phyloP scores from a whole-genome alignment of 2,329 filamentous ascomycete genomes.

The Microascus cirrosus region DNA sequence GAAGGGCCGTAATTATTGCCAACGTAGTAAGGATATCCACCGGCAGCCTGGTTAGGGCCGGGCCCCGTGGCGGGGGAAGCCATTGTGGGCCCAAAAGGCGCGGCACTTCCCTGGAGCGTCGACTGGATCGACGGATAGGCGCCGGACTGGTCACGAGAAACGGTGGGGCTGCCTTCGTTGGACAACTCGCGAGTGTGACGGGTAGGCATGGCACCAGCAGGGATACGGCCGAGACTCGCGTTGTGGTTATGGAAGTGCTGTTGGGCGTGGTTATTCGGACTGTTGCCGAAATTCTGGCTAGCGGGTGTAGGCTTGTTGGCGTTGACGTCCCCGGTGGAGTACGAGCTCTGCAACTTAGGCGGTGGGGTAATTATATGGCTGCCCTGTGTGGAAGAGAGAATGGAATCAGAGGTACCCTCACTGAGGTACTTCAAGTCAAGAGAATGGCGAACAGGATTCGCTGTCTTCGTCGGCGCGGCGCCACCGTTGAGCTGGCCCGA shows the following conservation, averaged over 20 bases:
- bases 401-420: constrained; percentile 28
- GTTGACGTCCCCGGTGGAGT: constrained; percentile 80
- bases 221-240: constrained; percentile 70
- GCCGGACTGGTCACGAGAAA: constrained; percentile 29
- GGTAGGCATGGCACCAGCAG: constrained; percentile 50
- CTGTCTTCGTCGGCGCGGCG: constrained; percentile 16
- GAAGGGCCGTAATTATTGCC: constrained; percentile 1
- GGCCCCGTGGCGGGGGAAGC: constrained; percentile 17
- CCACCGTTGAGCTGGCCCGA: constrained; percentile 23
- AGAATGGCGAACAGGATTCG: constrained; percentile 43
- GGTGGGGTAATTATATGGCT: constrained; percentile 48
- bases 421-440: constrained; percentile 40
- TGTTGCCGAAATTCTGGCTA: constrained; percentile 31
- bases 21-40: constrained; percentile 4
- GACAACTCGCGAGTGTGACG: constrained; percentile 67
- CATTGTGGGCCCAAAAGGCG: constrained; percentile 61
- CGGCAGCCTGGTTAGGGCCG: constrained; percentile 14
- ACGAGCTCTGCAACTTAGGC: constrained; percentile 74
- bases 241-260: constrained; percentile 68
- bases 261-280: constrained; percentile 48
- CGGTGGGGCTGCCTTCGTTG: constrained; percentile 27
- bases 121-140: constrained; percentile 55
- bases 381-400: constrained; percentile 31
- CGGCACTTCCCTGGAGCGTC: constrained; percentile 66
- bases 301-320: constrained; percentile 53